A percentile compares a stretch with the other conserved stretches of the same genome.
These are phyloP conservation scores for Colletotrichum somersetense DNA, from an alignment of 2,329 filamentous ascomycete genomes.

Conservation along the genomic window DNA sequence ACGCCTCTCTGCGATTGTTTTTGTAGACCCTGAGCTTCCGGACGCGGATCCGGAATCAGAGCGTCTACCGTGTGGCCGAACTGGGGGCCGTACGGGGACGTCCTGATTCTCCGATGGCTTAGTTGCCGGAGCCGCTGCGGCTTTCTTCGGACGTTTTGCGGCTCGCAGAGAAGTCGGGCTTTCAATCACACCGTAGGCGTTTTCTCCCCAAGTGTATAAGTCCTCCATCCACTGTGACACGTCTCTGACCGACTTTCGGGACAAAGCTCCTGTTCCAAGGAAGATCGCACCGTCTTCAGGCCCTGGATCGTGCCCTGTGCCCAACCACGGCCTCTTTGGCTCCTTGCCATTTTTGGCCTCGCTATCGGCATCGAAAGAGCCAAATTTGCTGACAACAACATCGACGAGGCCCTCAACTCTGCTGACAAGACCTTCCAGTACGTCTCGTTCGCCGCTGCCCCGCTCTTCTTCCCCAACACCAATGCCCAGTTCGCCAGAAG, in stretches of 20 bases:
- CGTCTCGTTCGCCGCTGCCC: slow-evolving; percentile 92
- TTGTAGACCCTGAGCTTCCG: slow-evolving; percentile 33
- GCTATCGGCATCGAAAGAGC: slow-evolving; percentile 52
- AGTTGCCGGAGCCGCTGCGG: background rate
- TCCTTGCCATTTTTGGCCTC: slow-evolving; percentile 52
- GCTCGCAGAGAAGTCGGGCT: slow-evolving; percentile 78
- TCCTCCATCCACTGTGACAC: slow-evolving; percentile 90
- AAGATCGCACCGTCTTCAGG: slow-evolving; percentile 89
- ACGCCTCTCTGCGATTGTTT: slow-evolving; percentile 40
- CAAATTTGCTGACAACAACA: slow-evolving; percentile 88
- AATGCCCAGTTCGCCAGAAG: slow-evolving; percentile 90
- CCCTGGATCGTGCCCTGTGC: slow-evolving; percentile 74
- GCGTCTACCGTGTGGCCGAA: slow-evolving; percentile 11
- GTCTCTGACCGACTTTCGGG: slow-evolving; percentile 76
- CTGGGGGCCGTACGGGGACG: slow-evolving; percentile 6
- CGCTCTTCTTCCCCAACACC: slow-evolving; percentile 96
- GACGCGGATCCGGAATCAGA: slow-evolving; percentile 34
- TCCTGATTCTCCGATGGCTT: background rate
- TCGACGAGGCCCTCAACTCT: slow-evolving; percentile 89
- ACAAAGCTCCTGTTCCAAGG: slow-evolving; percentile 81
- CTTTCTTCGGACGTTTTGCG: slow-evolving; percentile 55
- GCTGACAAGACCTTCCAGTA: slow-evolving; percentile 87
- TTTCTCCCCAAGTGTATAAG: slow-evolving; percentile 84
- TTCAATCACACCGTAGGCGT: slow-evolving; percentile 86
- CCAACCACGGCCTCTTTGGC: slow-evolving; percentile 71